phyloP scores from a whole-genome alignment of 768 basidiomycete genomes.

The Tulasnella sp. region DNA sequence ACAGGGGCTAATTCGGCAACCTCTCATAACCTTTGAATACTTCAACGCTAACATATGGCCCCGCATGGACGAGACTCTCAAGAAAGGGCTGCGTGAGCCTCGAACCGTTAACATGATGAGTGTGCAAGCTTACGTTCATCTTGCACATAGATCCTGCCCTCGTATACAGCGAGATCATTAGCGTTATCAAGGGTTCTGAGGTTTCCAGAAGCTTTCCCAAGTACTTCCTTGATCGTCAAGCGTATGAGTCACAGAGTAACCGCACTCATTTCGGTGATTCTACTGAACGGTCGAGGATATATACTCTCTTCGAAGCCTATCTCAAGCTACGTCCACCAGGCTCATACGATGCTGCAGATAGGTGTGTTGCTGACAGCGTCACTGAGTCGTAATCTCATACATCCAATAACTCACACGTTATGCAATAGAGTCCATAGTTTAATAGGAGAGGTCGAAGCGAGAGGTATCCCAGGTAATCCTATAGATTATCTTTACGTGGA shows the following conservation, averaged over 20 bases:
- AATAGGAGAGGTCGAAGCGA: not conserved
- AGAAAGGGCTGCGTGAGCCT: slow-evolving; percentile 17
- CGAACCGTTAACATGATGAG: not conserved
- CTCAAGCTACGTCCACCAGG: slow-evolving; percentile 47
- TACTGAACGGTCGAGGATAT: slow-evolving; percentile 52
- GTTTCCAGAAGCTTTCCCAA: slow-evolving; percentile 42
- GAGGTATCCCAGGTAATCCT: not conserved
- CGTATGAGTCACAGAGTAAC: slow-evolving; percentile 55
- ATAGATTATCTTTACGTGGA: slow-evolving; percentile 71
- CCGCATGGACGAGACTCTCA: slow-evolving; percentile 14
- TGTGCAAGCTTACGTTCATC: not conserved
- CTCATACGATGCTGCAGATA: slow-evolving; percentile 63
- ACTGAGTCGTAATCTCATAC: too few species aligned
- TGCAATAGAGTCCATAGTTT: not conserved
- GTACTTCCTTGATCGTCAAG: slow-evolving; percentile 50
- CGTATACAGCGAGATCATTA: slow-evolving; percentile 36
- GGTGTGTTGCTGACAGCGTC: slow-evolving; percentile 44
- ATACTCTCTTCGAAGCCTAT: slow-evolving; percentile 60
- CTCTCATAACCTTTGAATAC: slow-evolving; percentile 13
- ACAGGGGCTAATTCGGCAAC: not conserved
- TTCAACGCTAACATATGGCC: slow-evolving; percentile 23
- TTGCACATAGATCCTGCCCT: slow-evolving; percentile 26
- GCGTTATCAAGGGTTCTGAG: slow-evolving; percentile 59
- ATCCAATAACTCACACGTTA: too few species aligned
- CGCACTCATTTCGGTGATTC: slow-evolving; percentile 62